Evolutionary conservation across 2,329 filamentous ascomycete genomes (phyloP), one percentile per base, ranked within the genome.

Genomic region (Fulvia fulva): DNA sequence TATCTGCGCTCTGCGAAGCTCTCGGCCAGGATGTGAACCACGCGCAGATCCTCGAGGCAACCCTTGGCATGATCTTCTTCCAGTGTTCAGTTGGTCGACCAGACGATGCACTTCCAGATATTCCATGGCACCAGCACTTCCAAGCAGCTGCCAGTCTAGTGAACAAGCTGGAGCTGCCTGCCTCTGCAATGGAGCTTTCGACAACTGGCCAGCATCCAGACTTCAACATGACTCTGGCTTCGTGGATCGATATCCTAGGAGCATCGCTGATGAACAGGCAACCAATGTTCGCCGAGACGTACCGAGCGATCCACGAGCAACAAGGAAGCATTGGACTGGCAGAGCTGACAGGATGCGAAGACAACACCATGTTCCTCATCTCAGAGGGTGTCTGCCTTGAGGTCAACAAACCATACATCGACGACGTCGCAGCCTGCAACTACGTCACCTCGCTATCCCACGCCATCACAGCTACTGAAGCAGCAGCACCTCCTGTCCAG

Each of bases 211-310:
- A 80, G 63, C 87, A 87, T 62, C 85, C 89, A 5, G 88, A 91
- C 11, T 97, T 97, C 83, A 96, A 92, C 82, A 97, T 97, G 91
- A 92, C 90, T 1, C 79, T 96, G 63, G 88, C 91, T 5, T 82
- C 91, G 9, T 97, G 94, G 94, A 96, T 97, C 69, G 94, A 99
- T 75, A 97, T 99, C 65, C 84, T 97, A 32, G 94, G 94, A 63
- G 87, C 92, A 1, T 96, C 92, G 9, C 96, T 99, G 87, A 83
- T 89, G 62, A 92, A 92, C 32, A 84, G 86, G 57, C 88, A 91
- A 9, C 94, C 94, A 7, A 84, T 85, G 8, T 97, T 97, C 70
- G 91, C 94, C 4, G 90, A 97, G 77, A 90, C 89, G n/a, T 99
- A 97, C 77, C 87, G 94, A 51, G 88, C 94, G 74, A 96, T 97